Percentiles rank a stretch among this genome's conserved stretches.
These are phyloP conservation scores for Zasmidium angulare DNA, from an alignment of 2,329 filamentous ascomycete genomes.

Conservation along the genomic window DNA sequence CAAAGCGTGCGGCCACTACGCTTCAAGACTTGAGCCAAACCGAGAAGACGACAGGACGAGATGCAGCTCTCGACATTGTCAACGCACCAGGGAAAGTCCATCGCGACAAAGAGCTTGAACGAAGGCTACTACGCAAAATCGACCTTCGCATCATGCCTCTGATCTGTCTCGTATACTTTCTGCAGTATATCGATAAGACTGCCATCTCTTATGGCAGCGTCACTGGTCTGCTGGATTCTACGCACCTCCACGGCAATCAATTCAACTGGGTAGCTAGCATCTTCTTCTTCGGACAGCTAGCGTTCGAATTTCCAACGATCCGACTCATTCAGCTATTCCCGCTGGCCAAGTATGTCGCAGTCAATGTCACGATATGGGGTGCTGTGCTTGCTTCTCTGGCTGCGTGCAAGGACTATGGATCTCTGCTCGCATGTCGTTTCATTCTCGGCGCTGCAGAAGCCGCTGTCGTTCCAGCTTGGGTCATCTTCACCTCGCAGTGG, in stretches of 20 bases:
- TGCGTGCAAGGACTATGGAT: constrained; percentile 58
- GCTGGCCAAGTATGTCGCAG: constrained; percentile 64
- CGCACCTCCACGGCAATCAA: constrained; percentile 48
- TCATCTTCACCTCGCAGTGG: constrained; percentile 68
- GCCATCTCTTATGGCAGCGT: constrained; percentile 52
- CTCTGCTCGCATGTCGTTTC: constrained; percentile 63
- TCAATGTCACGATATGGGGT: constrained; percentile 65
- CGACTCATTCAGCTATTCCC: constrained; percentile 63
- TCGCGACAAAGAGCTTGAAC: constrained; percentile 56
- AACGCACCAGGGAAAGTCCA: constrained; percentile 43
- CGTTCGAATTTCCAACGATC: constrained; percentile 64
- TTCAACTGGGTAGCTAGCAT: constrained; percentile 48
- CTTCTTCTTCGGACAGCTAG: constrained; percentile 56
- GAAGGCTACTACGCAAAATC: constrained; percentile 57
- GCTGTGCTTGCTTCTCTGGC: constrained; percentile 61
- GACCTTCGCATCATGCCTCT: constrained; percentile 62
- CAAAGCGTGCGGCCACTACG: background rate
- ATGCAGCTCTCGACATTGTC: background rate
- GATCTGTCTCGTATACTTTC: constrained; percentile 55
- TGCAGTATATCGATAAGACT: constrained; percentile 62
- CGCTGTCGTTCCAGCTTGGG: constrained; percentile 67
- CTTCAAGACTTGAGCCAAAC: background rate
- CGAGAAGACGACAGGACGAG: background rate
- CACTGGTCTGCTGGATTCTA: constrained; percentile 48
- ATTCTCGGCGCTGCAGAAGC: constrained; percentile 68